Evolutionary conservation across 371 early-diverging fungal species (phyloP).

Genomic region (Chytridiales sp.): DNA sequence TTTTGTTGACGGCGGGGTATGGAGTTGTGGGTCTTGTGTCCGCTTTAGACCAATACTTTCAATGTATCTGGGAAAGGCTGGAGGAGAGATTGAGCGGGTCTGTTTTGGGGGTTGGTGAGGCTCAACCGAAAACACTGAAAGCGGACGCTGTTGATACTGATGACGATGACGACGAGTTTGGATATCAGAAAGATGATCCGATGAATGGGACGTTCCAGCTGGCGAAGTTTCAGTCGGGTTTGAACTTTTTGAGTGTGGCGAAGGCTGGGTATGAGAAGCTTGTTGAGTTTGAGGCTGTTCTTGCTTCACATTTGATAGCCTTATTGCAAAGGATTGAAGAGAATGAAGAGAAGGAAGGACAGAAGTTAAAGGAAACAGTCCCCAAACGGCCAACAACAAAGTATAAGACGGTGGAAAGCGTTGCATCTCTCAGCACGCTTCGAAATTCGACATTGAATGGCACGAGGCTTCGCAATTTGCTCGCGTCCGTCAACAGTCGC

Average conservation of each 20-base stretch:
- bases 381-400: too few species aligned
- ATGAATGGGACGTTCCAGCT: constrained; percentile 36
- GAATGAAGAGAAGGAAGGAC: too few species aligned
- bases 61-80: constrained; percentile 35
- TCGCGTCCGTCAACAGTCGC: constrained; percentile 30
- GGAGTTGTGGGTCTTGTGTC: constrained; percentile 56
- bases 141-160: constrained; percentile 5
- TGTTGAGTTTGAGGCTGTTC: too few species aligned
- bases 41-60: constrained; percentile 54
- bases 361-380: too few species aligned
- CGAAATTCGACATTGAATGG: constrained; percentile 60
- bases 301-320: too few species aligned
- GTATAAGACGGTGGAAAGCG: too few species aligned
- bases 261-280: constrained; percentile 41
- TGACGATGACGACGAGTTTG: constrained; percentile 18
- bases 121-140: too few species aligned
- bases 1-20: constrained; percentile 63
- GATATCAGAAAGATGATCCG: constrained; percentile 8
- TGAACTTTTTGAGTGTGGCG: constrained; percentile 55
- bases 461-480: constrained; percentile 41
- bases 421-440: constrained; percentile 49
- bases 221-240: constrained; percentile 59
- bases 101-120: too few species aligned
- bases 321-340: too few species aligned
- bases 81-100: constrained; percentile 1